Evolutionary conservation across 1,139 yeast species (phyloP), one percentile per base, ranked within the genome.

Genomic region (Suhomyces bolitotheri): DNA sequence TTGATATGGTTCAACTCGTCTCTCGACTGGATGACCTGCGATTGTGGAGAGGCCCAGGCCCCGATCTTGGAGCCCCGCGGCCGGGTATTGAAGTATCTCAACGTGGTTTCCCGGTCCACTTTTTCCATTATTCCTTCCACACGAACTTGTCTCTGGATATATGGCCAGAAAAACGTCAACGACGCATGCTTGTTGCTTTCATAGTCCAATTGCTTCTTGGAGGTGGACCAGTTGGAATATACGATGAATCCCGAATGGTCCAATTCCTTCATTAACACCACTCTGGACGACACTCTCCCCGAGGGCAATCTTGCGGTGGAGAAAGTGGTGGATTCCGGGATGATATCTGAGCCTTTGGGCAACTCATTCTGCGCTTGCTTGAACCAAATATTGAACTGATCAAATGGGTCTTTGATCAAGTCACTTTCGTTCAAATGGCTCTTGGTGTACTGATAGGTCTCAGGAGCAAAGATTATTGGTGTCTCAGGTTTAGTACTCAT

Each of bases 21-120:
- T 46, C 96, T 71, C 25, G 69, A 60, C 14, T 58, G 52, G 21
- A 92, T 70, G 1, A 67, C 71, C 39, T 73, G 70, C 27, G 90
- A 80, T 66, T 92, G 98, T 2, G 95, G 95, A 28, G 95, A 82
- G 0, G 97, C 85, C 96, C 97, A 90, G 0, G 98, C 98, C 16
- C 98, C 97, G 43, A 92, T 80, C 55, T 86, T 80, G 15, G 96
- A 85, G 5, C 95, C 97, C 43, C 95, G 72, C 22, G 98, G 97
- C 53, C 98, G 74, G 1, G 96, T 84, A 36, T 78, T 74, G 61
- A 79, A 92, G 62, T 92, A 92, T 36, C 82, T 71, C 49, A 82
- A 80, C 7, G 89, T 76, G 25, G 85, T 87, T 49, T 84, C 90
- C 41, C 81, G 71, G 21, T 79, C 68, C 22, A 90, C 84, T 44